Evolutionary conservation across 257 asterid genomes (phyloP).

Genomic region (Fraxinus pennsylvanica): DNA sequence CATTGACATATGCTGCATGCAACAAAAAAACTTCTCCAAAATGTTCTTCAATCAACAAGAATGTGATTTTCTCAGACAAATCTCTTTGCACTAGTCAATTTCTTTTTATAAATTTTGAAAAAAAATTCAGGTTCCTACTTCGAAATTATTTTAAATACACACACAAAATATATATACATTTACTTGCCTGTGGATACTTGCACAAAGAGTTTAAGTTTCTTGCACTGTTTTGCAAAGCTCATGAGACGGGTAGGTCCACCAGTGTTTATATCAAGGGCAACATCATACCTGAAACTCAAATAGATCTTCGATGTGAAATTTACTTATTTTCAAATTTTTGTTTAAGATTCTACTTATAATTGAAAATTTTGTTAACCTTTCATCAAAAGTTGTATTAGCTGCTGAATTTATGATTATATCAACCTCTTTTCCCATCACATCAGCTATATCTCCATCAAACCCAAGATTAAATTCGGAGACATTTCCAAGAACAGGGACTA

Average conservation of each 20-base stretch:
- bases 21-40: neutral
- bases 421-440: constrained; percentile 54
- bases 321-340: neutral
- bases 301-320: constrained; percentile 9
- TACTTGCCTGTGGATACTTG: constrained; percentile 93
- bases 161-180: neutral
- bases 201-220: constrained; percentile 65
- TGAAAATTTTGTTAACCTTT: constrained; percentile 49
- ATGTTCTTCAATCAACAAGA: neutral
- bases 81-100: no score
- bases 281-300: constrained; percentile 65
- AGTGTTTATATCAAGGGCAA: constrained; percentile 83
- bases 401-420: constrained; percentile 85
- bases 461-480: constrained; percentile 73
- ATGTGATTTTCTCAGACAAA: constrained; percentile 4
- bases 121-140: neutral
- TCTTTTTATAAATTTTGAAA: no score
- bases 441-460: constrained; percentile 56
- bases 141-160: neutral
- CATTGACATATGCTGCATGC: constrained; percentile 86
- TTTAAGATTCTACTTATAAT: neutral
- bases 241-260: constrained; percentile 75
- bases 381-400: constrained; percentile 88
- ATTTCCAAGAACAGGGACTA: constrained; percentile 81
- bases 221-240: constrained; percentile 74